Evolutionary conservation across 306 rosid species (phyloP), one percentile per base, ranked within the genome.

Genomic region (Quercus ilex): DNA sequence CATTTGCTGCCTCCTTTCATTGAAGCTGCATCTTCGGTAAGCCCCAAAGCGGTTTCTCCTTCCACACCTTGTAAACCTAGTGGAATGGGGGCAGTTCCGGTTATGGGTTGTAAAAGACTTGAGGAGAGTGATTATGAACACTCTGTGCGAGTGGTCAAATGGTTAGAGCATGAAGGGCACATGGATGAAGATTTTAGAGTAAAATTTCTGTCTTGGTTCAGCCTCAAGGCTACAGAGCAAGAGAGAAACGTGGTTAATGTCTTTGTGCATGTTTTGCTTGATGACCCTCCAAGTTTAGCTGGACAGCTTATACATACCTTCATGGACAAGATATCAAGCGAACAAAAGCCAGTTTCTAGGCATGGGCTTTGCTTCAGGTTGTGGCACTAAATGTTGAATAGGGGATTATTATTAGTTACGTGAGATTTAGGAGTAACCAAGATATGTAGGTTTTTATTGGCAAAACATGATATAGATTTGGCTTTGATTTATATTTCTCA

Each of bases 151-250:
- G 97, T 85, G 33, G 90, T 94, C 71, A 92, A 89, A 71, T 82
- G 86, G 91, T 80, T 94, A 68, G 98, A 92, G 86, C 86, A 80
- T 59, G 89, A 80, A 76, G 93, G 93, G 65, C 93, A 87, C 86
- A 86, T 94, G 8, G 90, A 83, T 18, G 91, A 81, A 81, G 81
- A 80, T 69, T 94, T 94, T 75, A 86, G 98, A 84, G 96, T 92
- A 15, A 92, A 89, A 51, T 94, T 94, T 83, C 97, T 94, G 0
- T 91, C 97, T 59, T 94, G 97, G 98, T 94, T 94, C 94, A 92
- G 98, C 90, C 91, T 94, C 74, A 94, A 89, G 78, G 97, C 98
- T 18, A 84, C 83, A 18, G 74, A 71, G 77, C 90, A 88, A 77
- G 97, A 94, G 83, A 87, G 98, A 85, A 89, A 90, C 82, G 97